These are phyloP conservation scores for Suillus tomentosus DNA, from an alignment of 768 basidiomycete species.

Conservation along the genomic window DNA sequence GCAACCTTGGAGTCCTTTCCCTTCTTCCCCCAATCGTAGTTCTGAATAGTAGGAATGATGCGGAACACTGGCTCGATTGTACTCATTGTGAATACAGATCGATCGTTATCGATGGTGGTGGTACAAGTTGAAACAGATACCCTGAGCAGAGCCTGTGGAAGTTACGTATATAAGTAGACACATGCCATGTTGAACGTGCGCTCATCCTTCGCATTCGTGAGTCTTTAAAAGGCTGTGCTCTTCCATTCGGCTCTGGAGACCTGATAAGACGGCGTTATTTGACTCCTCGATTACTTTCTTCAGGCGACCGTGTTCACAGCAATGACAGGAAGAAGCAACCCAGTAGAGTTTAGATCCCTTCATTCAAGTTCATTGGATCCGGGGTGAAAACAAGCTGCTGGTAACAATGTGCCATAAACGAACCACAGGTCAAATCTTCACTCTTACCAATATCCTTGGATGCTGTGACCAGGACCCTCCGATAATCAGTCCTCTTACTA, in stretches of 20 bases:
- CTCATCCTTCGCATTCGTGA: constrained; percentile 6
- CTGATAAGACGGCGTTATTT: background rate
- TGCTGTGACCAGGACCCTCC: background rate
- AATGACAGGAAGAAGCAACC: background rate
- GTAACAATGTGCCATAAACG: constrained; percentile 1
- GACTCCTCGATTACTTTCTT: background rate
- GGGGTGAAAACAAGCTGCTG: background rate
- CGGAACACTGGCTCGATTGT: constrained; percentile 60
- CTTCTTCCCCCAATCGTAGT: constrained; percentile 94
- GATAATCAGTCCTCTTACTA: background rate
- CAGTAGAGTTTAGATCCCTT: background rate
- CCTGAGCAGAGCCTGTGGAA: background rate
- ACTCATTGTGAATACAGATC: constrained; percentile 23
- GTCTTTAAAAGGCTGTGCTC: background rate
- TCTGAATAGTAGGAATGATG: constrained; percentile 80
- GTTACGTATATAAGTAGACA: constrained; percentile 2
- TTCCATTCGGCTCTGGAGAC: background rate
- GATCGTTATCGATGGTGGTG: constrained; percentile 14
- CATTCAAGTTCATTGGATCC: background rate
- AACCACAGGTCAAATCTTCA: background rate
- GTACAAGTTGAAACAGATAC: background rate
- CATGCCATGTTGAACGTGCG: constrained; percentile 2
- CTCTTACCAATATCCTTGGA: background rate
- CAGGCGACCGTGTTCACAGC: background rate
- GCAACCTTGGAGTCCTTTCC: constrained; percentile 86